phyloP scores from a whole-genome alignment of 139 green algal genomes.

The Asterochloris sp. region DNA sequence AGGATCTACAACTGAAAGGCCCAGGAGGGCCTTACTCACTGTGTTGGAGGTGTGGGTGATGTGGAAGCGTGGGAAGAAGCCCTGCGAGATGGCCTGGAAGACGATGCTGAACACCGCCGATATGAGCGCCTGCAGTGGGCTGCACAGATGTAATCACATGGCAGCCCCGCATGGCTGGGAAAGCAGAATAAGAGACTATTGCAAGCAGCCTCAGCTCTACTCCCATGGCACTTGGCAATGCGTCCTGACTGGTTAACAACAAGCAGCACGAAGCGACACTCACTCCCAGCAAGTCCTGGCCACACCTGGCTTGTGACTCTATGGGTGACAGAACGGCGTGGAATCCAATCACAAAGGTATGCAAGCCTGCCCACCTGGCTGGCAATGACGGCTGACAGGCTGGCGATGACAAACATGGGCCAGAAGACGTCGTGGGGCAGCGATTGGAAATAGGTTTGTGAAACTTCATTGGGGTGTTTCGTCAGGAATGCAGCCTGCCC shows the following conservation, averaged over 20 bases:
- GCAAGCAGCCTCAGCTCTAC: too few species aligned
- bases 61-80: slow-evolving; percentile 31
- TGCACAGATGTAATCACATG: neutral
- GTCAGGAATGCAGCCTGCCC: slow-evolving; percentile 49
- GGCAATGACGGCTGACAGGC: slow-evolving; percentile 40
- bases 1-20: too few species aligned
- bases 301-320: too few species aligned
- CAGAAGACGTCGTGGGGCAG: slow-evolving; percentile 33
- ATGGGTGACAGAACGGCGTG: neutral
- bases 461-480: neutral
- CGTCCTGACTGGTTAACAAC: too few species aligned
- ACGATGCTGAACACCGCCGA: slow-evolving; percentile 55
- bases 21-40: neutral
- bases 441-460: slow-evolving; percentile 23
- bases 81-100: slow-evolving; percentile 34
- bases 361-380: slow-evolving; percentile 20
- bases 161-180: neutral
- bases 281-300: too few species aligned
- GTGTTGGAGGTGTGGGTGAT: slow-evolving; percentile 21
- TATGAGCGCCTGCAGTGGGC: slow-evolving; percentile 39
- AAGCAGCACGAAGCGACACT: too few species aligned
- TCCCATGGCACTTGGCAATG: too few species aligned
- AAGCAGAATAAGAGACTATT: too few species aligned
- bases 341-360: neutral
- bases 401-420: slow-evolving; percentile 56